A percentile compares a stretch with the other conserved stretches of the same genome.
phyloP scores from a whole-genome alignment of 2,329 filamentous ascomycete species.

The Fusarium temperatum region DNA sequence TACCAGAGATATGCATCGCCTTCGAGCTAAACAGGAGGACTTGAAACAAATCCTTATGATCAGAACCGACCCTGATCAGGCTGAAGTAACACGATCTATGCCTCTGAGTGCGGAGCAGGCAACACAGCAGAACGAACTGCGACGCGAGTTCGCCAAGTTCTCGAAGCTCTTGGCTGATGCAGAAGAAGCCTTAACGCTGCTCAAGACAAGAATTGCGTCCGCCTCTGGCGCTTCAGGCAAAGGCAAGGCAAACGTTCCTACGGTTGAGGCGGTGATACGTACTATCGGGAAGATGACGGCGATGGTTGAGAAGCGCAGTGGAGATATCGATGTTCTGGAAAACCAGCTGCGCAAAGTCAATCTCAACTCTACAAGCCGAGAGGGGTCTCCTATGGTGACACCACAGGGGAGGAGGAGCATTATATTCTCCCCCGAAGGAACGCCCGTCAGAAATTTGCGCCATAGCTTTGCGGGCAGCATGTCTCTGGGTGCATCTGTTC shows the following conservation, averaged over 20 bases:
- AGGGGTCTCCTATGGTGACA: slow-evolving; percentile 54
- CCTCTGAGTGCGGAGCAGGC: slow-evolving; percentile 87
- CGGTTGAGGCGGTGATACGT: slow-evolving; percentile 88
- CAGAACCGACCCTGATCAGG: slow-evolving; percentile 72
- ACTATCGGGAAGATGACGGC: slow-evolving; percentile 93
- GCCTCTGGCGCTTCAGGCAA: slow-evolving; percentile 60
- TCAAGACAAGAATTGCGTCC: slow-evolving; percentile 79
- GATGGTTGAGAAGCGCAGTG: slow-evolving; percentile 91
- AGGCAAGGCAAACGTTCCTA: slow-evolving; percentile 69
- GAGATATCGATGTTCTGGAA: slow-evolving; percentile 90
- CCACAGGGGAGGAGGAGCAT: slow-evolving; percentile 50
- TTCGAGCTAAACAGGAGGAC: slow-evolving; percentile 80
- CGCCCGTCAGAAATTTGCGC: slow-evolving; percentile 53
- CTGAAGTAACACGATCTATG: slow-evolving; percentile 71
- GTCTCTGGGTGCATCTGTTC: slow-evolving; percentile 52
- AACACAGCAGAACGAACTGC: slow-evolving; percentile 83
- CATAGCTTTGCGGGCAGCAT: slow-evolving; percentile 51
- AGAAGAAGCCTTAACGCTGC: slow-evolving; percentile 81
- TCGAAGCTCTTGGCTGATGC: slow-evolving; percentile 78
- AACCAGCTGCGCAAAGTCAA: slow-evolving; percentile 81
- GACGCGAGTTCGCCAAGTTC: slow-evolving; percentile 77
- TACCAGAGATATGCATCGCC: slow-evolving; percentile 72
- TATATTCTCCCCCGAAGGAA: slow-evolving; percentile 56
- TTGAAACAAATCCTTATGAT: slow-evolving; percentile 79
- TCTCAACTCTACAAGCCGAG: slow-evolving; percentile 56